A percentile compares a stretch with the other conserved stretches of the same genome.
These are phyloP conservation scores for Solanum pinnatisectum DNA, from an alignment of 257 asterid genomes.

Conservation along the genomic window DNA sequence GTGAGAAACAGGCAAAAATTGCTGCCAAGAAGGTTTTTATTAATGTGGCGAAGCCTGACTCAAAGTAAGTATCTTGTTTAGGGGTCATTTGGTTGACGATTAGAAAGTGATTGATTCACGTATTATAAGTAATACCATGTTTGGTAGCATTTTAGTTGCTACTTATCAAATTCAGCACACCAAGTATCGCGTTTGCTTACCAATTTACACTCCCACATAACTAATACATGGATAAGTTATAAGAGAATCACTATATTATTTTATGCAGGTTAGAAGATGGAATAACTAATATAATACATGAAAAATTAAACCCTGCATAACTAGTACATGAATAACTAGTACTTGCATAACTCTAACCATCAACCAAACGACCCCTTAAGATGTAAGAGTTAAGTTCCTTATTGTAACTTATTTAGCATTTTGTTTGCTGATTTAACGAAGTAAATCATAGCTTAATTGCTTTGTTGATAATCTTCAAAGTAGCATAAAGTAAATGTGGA, in stretches of 20 bases:
- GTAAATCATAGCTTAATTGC: neutral
- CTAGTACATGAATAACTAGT: neutral
- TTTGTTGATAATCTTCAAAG: neutral
- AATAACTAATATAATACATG: neutral
- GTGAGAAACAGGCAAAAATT: constrained; percentile 60
- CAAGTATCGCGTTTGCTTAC: neutral
- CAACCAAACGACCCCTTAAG: neutral
- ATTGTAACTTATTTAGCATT: neutral
- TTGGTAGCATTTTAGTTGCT: neutral
- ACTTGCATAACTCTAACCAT: neutral
- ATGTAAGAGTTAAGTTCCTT: neutral
- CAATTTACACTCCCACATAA: neutral
- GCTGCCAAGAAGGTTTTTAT: constrained; percentile 81
- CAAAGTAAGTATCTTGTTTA: constrained; percentile 36
- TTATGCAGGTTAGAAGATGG: neutral
- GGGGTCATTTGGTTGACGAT: neutral
- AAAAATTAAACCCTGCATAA: too few species aligned
- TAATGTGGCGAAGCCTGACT: constrained; percentile 64
- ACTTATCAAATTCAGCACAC: neutral
- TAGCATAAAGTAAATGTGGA: neutral
- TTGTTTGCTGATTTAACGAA: neutral
- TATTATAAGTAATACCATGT: neutral
- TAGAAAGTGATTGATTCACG: neutral
- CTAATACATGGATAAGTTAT: neutral
- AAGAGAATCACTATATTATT: neutral